Evolutionary conservation across 768 basidiomycete genomes (phyloP).

Genomic region (Mycena venus): DNA sequence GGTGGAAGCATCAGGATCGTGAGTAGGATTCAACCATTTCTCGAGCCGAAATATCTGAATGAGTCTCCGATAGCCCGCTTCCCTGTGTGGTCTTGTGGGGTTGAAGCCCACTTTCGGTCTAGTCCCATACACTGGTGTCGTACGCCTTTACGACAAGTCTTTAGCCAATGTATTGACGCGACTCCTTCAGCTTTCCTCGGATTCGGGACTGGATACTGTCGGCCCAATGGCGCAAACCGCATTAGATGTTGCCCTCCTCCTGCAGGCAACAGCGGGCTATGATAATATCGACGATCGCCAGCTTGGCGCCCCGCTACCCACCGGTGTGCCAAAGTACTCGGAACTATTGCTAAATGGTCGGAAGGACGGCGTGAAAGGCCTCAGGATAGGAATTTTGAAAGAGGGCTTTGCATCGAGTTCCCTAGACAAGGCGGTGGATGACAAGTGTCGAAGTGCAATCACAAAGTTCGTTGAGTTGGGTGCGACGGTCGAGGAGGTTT

Average conservation of each 20-base stretch:
- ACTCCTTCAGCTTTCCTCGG: conserved; percentile 17
- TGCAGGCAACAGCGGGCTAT: conserved; percentile 28
- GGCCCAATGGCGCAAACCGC: conserved; percentile 30
- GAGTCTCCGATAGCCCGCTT: conserved; percentile 11
- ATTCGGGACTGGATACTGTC: conserved; percentile 21
- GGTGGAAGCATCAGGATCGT: conserved; percentile 46
- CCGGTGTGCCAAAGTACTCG: conserved; percentile 21
- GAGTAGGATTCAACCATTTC: not conserved
- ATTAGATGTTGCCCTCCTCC: conserved; percentile 25
- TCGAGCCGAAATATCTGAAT: not conserved
- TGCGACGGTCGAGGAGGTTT: conserved; percentile 30
- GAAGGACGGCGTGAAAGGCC: conserved; percentile 1
- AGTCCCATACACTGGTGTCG: conserved; percentile 32
- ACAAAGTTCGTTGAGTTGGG: conserved; percentile 20
- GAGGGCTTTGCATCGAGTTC: conserved; percentile 20
- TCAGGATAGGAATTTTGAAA: conserved; percentile 26
- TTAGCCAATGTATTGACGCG: not conserved
- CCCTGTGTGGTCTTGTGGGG: conserved; percentile 26
- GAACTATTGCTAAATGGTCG: not conserved
- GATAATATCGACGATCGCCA: conserved; percentile 33
- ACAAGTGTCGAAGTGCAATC: conserved; percentile 10
- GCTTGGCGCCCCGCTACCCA: conserved; percentile 23
- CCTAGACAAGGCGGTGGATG: not conserved
- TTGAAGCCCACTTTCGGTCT: conserved; percentile 32
- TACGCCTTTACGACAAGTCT: not conserved